Evolutionary conservation across 1,284 basidiomycete species (phyloP), one percentile per base, ranked within the genome.

Genomic region (Ganoderma multipileum): DNA sequence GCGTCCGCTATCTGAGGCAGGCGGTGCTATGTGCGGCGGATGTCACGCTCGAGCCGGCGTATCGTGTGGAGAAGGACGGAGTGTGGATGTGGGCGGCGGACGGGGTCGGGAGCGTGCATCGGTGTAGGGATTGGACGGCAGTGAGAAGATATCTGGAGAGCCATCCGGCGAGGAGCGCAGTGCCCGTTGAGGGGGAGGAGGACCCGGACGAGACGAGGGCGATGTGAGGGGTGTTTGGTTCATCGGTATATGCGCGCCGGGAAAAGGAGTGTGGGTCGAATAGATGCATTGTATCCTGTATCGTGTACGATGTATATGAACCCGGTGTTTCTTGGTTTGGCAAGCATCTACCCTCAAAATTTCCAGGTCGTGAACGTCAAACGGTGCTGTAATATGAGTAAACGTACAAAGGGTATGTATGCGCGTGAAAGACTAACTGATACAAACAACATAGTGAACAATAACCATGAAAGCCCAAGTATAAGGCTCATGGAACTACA

Each of bases 1-100:
- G 82, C 64, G 67, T 83, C 61, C 77, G 79, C 14, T 83, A 83
- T 68, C 75, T 83, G 4, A 71, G 80, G 36, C 82, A 83, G 71
- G 75, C 76, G 8, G 71, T 83, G 12, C 63, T 84, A 8, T 83
- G 82, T 69, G 67, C 74, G 28, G 79, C 82, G 0, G 81, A 84
- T 65, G 76, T 78, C 39, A 83, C 83, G 36, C 73, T 83, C 23
- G 82, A 84, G 69, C 76, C 72, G 11, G 77, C 77, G 61, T 73
- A 77, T 63, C 77, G 70, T 3, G 76, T 70, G 30, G 14, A 70
- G 30, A 47, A 66, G 39, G 72, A 66, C 28, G 73, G 74, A 1
- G 38, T 55, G 39, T 70, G 63, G 67, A 60, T 64, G 62, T 68
- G 72, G 50, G 76, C 64, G 20, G 72, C 71, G 62, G 69, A 67